Conservation (phyloP, 148 eudicot species). For the Talinum fruticosum region DNA sequence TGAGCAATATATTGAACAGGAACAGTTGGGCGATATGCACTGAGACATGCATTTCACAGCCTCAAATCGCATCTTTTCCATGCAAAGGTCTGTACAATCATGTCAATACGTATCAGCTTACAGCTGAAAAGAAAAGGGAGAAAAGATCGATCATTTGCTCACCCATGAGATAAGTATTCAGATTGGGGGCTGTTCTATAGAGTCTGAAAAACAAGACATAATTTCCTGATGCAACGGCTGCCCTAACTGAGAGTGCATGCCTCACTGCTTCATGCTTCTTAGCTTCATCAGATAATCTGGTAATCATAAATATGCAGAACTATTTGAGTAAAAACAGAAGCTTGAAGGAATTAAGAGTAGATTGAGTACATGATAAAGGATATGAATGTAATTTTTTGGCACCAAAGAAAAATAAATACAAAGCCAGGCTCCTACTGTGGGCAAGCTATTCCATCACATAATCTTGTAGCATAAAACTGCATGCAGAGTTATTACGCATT, state of each 20-base stretch:
- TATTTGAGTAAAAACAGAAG: slow-evolving; percentile 22
- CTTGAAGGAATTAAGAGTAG: background rate
- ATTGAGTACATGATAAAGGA: too few relatives aligned
- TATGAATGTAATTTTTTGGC: too few relatives aligned
- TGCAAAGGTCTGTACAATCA: slow-evolving; percentile 63
- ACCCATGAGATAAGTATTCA: slow-evolving; percentile 90
- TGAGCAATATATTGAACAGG: slow-evolving; percentile 74
- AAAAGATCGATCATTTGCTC: background rate
- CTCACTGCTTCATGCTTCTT: slow-evolving; percentile 71
- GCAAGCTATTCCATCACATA: too few relatives aligned
- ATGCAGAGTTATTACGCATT: background rate
- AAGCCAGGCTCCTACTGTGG: too few relatives aligned
- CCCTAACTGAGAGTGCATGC: slow-evolving; percentile 91
- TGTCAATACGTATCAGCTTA: slow-evolving; percentile 17
- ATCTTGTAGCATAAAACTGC: slow-evolving; percentile 3
- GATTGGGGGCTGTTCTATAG: slow-evolving; percentile 78
- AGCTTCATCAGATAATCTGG: slow-evolving; percentile 73
- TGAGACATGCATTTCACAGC: slow-evolving; percentile 86
- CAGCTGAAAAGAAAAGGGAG: background rate
- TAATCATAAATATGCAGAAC: slow-evolving; percentile 15
- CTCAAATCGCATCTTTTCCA: slow-evolving; percentile 85
- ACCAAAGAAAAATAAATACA: too few relatives aligned
- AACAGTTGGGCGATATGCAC: slow-evolving; percentile 88
- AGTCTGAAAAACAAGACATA: slow-evolving; percentile 81
- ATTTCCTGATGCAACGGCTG: slow-evolving; percentile 83